phyloP scores from a whole-genome alignment of 1,284 basidiomycete species.

The Melanopsichium pennsylvanicum region DNA sequence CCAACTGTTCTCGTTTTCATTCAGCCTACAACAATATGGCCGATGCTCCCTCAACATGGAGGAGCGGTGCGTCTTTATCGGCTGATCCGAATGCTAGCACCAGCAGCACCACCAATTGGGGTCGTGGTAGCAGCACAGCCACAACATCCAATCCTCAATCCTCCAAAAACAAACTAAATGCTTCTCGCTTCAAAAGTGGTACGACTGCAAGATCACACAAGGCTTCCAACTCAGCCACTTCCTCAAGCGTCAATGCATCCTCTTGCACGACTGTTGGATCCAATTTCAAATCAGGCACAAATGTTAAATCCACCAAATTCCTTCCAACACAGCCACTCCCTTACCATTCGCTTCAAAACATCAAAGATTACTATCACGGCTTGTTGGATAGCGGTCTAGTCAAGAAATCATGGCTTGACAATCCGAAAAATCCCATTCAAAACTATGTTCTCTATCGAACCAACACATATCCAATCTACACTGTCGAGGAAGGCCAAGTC shows the following conservation, averaged over 20 bases:
- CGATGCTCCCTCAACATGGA: conserved; percentile 34
- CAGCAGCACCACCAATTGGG: conserved; percentile 16
- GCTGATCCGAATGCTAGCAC: neutral
- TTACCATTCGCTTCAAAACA: conserved; percentile 33
- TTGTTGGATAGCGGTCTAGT: conserved; percentile 44
- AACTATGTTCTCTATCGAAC: conserved; percentile 49
- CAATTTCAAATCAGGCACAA: conserved; percentile 31
- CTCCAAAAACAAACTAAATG: no score
- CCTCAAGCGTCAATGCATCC: no score
- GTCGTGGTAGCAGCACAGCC: no score
- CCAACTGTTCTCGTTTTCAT: neutral
- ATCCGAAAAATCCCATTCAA: conserved; percentile 56
- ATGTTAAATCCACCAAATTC: conserved; percentile 34
- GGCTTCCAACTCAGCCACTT: conserved; percentile 7
- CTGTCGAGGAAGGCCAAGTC: conserved; percentile 47
- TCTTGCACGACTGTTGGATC: no score
- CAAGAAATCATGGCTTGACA: conserved; percentile 51
- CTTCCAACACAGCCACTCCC: conserved; percentile 40
- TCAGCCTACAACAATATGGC: conserved; percentile 24
- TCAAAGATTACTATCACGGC: conserved; percentile 47
- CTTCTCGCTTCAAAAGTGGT: no score
- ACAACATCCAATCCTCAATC: no score
- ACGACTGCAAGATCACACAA: no score
- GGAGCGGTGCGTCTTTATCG: conserved; percentile 15
- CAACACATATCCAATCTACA: conserved; percentile 41